Conservation (phyloP, 768 basidiomycete species). For the Lyophyllum semitale region DNA sequence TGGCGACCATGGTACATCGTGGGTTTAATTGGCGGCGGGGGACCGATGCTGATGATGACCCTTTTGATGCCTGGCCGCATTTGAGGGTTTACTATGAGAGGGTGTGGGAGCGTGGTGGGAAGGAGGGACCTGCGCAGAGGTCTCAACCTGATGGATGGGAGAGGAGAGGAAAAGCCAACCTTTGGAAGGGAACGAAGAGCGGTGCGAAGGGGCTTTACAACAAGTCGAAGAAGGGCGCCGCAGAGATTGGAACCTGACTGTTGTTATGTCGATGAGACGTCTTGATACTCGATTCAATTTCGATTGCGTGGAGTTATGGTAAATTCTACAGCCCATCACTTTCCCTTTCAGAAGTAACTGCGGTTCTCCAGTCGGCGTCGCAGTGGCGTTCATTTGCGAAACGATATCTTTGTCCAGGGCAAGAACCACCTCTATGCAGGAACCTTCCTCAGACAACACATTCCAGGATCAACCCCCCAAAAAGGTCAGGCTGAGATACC, state of each 20-base stretch:
- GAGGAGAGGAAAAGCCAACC: constrained; percentile 20
- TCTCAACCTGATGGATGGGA: constrained; percentile 27
- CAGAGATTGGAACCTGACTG: not conserved
- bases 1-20: constrained; percentile 29
- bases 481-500: too few species aligned
- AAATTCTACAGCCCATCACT: too few species aligned
- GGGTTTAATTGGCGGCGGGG: constrained; percentile 22
- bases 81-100: constrained; percentile 23
- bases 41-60: not conserved
- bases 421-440: constrained; percentile 17
- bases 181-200: constrained; percentile 19
- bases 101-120: constrained; percentile 22
- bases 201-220: constrained; percentile 13
- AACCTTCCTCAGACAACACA: too few species aligned
- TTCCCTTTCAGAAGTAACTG: constrained; percentile 5
- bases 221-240: not conserved
- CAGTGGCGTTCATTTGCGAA: constrained; percentile 2
- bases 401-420: not conserved
- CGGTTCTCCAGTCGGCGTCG: not conserved
- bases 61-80: constrained; percentile 20
- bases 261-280: too few species aligned
- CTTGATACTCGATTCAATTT: too few species aligned
- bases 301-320: too few species aligned
- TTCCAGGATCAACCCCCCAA: too few species aligned
- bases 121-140: constrained; percentile 19